A percentile compares a stretch with the other conserved stretches of the same genome.
Conservation (phyloP, 2,329 filamentous ascomycete species). For the Trichothecium sympodiale region DNA sequence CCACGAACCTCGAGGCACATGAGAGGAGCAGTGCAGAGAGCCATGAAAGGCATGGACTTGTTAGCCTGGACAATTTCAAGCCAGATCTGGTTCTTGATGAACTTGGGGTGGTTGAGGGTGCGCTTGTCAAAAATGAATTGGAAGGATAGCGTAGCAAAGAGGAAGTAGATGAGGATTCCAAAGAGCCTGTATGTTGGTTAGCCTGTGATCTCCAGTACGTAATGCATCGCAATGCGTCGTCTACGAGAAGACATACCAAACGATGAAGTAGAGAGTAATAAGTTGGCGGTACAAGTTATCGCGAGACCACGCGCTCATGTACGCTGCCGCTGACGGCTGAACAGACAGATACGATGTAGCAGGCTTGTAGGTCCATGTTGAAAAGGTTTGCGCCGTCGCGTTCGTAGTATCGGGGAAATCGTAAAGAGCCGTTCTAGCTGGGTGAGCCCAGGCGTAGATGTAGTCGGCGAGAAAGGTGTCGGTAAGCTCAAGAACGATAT, state of each 20-base stretch:
- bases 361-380: conserved; percentile 59
- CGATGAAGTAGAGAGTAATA: conserved; percentile 69
- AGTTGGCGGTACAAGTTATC: conserved; percentile 69
- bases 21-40: conserved; percentile 67
- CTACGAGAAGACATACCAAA: conserved; percentile 51
- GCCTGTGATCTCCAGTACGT: background rate
- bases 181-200: conserved; percentile 54
- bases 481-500: conserved; percentile 77
- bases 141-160: conserved; percentile 76
- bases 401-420: conserved; percentile 37
- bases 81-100: conserved; percentile 83
- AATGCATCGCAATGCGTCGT: background rate
- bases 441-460: conserved; percentile 62
- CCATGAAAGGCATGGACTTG: conserved; percentile 69
- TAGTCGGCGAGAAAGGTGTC: conserved; percentile 78
- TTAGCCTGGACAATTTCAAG: conserved; percentile 78
- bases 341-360: conserved; percentile 60
- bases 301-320: conserved; percentile 64
- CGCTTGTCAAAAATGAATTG: conserved; percentile 84
- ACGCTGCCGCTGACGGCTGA: conserved; percentile 64
- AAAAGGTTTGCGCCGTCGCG: conserved; percentile 44
- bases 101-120: conserved; percentile 82
- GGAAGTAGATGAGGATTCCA: conserved; percentile 73
- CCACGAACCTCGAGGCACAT: conserved; percentile 78
- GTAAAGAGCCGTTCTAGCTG: conserved; percentile 42